Conservation (phyloP, 2,329 filamentous ascomycete genomes). For the Zarea fungicola region DNA sequence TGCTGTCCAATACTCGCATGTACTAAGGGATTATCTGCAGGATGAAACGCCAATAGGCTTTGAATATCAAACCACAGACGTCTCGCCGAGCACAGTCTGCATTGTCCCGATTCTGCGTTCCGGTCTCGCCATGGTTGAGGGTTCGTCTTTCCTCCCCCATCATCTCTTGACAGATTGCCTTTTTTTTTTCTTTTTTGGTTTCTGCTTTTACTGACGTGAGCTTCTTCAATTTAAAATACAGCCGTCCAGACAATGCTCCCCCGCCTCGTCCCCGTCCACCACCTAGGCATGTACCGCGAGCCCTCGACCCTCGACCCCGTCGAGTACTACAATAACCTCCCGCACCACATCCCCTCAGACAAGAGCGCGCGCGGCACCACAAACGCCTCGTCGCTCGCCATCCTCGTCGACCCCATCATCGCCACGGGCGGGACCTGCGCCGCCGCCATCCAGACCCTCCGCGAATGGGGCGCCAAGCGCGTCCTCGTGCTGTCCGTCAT, state of each 20-base stretch:
- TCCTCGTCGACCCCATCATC: slow-evolving; percentile 87
- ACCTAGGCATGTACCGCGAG: slow-evolving; percentile 92
- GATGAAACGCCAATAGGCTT: slow-evolving; percentile 74
- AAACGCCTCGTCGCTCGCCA: slow-evolving; percentile 56
- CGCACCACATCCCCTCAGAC: slow-evolving; percentile 54
- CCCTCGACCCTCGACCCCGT: slow-evolving; percentile 81
- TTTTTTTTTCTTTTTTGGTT: too few species aligned
- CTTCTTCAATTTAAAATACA: too few species aligned
- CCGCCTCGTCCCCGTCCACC: slow-evolving; percentile 73
- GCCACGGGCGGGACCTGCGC: slow-evolving; percentile 87
- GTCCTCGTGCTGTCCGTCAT: slow-evolving; percentile 74
- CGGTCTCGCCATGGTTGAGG: slow-evolving; percentile 86
- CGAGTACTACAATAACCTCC: slow-evolving; percentile 97
- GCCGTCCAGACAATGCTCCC: slow-evolving; percentile 81
- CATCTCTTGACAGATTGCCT: not conserved
- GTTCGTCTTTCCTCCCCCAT: slow-evolving; percentile 35
- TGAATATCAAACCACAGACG: slow-evolving; percentile 61
- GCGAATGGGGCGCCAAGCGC: slow-evolving; percentile 84
- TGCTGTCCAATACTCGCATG: too few species aligned
- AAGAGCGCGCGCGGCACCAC: slow-evolving; percentile 34
- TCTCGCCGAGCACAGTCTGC: slow-evolving; percentile 63
- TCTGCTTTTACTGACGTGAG: too few species aligned
- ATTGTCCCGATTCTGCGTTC: slow-evolving; percentile 91
- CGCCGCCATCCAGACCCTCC: slow-evolving; percentile 82
- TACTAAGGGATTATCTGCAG: too few species aligned